A percentile compares a stretch with the other conserved stretches of the same genome.
phyloP scores from a whole-genome alignment of 1,139 yeast species.

The Yamadazyma dushanensis region DNA sequence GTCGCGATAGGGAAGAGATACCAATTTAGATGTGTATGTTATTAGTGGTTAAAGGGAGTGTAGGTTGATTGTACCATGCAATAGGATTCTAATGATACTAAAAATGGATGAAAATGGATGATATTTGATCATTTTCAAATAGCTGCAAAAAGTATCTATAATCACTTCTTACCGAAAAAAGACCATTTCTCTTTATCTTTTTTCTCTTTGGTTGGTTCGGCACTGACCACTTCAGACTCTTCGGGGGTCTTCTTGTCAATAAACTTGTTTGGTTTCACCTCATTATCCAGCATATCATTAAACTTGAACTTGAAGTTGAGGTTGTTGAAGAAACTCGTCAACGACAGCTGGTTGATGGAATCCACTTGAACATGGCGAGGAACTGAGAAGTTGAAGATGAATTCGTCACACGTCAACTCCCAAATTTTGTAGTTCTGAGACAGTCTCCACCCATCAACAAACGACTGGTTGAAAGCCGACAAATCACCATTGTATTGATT shows the following conservation, averaged over 20 bases:
- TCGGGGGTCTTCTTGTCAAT: constrained; percentile 10
- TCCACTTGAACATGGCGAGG: constrained; percentile 60
- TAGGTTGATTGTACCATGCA: no score
- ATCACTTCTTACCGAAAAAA: constrained; percentile 12
- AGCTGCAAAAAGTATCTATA: no score
- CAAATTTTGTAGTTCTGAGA: constrained; percentile 74
- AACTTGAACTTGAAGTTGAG: constrained; percentile 20
- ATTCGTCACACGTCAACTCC: constrained; percentile 76
- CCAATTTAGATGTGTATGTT: no score
- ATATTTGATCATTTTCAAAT: no score
- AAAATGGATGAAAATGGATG: no score
- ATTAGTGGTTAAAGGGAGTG: no score
- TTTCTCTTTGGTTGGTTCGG: constrained; percentile 5
- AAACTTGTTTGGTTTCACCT: constrained; percentile 16
- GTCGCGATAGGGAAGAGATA: neutral
- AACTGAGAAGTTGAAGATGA: constrained; percentile 81
- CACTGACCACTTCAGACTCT: constrained; percentile 6
- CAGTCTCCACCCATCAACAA: constrained; percentile 62
- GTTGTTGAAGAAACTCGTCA: constrained; percentile 26
- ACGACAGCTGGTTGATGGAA: constrained; percentile 13
- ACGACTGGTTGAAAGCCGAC: constrained; percentile 49
- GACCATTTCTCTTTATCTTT: constrained; percentile 12
- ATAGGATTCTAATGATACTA: no score
- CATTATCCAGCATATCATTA: constrained; percentile 12
- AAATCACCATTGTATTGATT: constrained; percentile 30